Evolutionary conservation across 768 basidiomycete genomes (phyloP).

Genomic region (Tricholoma saponaceum): DNA sequence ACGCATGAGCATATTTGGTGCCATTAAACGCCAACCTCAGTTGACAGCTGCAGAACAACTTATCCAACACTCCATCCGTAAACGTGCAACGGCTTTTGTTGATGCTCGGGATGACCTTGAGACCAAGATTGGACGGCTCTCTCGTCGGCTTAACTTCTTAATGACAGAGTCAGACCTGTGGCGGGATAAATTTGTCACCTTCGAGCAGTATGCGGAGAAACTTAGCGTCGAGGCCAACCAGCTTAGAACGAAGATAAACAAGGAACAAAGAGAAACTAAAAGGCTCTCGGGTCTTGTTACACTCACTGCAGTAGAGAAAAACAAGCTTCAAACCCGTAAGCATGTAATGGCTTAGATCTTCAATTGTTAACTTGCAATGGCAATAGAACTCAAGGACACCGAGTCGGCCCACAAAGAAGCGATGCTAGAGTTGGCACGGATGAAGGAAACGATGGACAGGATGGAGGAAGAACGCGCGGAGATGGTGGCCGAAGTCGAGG

Average conservation of each 20-base stretch:
- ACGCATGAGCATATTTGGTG: conserved; percentile 74
- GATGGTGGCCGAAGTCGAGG: conserved; percentile 92
- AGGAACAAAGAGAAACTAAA: conserved; percentile 87
- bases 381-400: conserved; percentile 73
- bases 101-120: conserved; percentile 92
- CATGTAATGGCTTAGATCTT: conserved; percentile 11
- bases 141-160: conserved; percentile 82
- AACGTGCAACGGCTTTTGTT: conserved; percentile 91
- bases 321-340: conserved; percentile 75
- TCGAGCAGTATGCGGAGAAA: conserved; percentile 92
- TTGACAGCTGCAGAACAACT: conserved; percentile 79
- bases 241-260: conserved; percentile 81
- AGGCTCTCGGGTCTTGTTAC: conserved; percentile 76
- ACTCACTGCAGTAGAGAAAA: conserved; percentile 74
- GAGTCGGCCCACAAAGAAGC: conserved; percentile 81
- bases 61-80: conserved; percentile 85
- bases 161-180: conserved; percentile 90
- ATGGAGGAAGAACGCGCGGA: conserved; percentile 86
- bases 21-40: conserved; percentile 64
- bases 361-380: conserved; percentile 2
- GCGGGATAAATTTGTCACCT: conserved; percentile 92
- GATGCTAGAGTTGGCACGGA: conserved; percentile 71
- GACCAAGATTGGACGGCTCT: conserved; percentile 87
- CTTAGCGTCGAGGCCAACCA: conserved; percentile 84
- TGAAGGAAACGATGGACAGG: conserved; percentile 80